Evolutionary conservation across 805 yeast genomes (phyloP).

Genomic region (Barnettozyma salicaria): DNA sequence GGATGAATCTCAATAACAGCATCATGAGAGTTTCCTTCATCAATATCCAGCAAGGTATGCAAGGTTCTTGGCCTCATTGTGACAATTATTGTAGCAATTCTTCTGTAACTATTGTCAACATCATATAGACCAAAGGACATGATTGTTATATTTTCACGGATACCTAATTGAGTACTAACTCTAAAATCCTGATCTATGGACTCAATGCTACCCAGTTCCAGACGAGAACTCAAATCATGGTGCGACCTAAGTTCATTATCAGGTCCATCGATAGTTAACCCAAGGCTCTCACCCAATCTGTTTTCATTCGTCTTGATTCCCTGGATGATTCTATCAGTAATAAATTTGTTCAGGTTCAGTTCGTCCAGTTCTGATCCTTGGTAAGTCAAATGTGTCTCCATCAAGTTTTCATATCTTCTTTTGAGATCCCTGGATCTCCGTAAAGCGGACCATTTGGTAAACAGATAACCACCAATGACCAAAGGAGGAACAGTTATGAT

Average conservation of each 20-base stretch:
- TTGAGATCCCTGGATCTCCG: conserved; percentile 14
- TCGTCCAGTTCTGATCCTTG: conserved; percentile 16
- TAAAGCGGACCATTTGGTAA: conserved; percentile 9
- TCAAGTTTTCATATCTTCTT: conserved; percentile 12
- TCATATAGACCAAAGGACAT: conserved; percentile 19
- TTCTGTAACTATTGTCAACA: conserved; percentile 4
- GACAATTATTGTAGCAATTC: conserved; percentile 16
- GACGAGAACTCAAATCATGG: conserved; percentile 10
- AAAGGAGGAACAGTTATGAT: conserved; percentile 23
- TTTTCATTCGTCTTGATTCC: conserved; percentile 19
- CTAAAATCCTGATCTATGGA: conserved; percentile 19
- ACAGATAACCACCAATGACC: conserved; percentile 18
- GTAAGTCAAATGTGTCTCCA: conserved; percentile 15
- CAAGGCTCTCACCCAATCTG: conserved; percentile 12
- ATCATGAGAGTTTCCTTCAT: conserved; percentile 3
- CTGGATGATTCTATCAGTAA: conserved; percentile 13
- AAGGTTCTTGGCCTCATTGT: conserved; percentile 15
- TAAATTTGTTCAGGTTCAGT: conserved; percentile 12
- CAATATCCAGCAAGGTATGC: conserved; percentile 6
- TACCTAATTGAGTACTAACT: conserved; percentile 9
- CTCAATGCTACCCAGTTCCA: conserved; percentile 14
- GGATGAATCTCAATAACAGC: conserved; percentile 17
- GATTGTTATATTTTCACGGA: conserved; percentile 15
- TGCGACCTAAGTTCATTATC: conserved; percentile 1
- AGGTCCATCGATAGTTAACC: not conserved